phyloP scores from a whole-genome alignment of 371 early-diverging fungal genomes.

The Apophysomyces variabilis region DNA sequence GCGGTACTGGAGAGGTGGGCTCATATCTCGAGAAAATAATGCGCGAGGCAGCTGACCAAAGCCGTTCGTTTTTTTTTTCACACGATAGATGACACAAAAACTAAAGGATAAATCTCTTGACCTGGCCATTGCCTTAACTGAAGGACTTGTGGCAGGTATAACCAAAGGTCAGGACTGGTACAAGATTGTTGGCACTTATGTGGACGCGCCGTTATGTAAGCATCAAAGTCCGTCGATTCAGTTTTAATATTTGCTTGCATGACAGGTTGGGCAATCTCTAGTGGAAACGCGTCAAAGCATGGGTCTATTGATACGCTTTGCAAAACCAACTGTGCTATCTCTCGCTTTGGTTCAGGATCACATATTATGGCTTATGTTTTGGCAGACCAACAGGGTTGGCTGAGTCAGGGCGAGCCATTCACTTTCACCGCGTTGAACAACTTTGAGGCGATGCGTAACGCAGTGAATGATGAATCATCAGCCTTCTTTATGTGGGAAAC shows the following conservation, averaged over 20 bases:
- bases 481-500: constrained; percentile 91
- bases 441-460: constrained; percentile 75
- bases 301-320: constrained; percentile 61
- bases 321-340: constrained; percentile 71
- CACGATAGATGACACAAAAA: constrained; percentile 74
- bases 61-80: background rate
- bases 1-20: constrained; percentile 71
- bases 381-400: constrained; percentile 75
- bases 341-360: constrained; percentile 81
- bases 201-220: constrained; percentile 75
- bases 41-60: too few species aligned
- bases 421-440: constrained; percentile 70
- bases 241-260: background rate
- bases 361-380: constrained; percentile 86
- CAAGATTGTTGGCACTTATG: constrained; percentile 79
- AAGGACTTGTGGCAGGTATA: constrained; percentile 81
- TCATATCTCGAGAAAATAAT: too few species aligned
- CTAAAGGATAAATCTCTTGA: constrained; percentile 74
- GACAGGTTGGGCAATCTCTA: constrained; percentile 74
- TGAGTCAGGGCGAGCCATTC: constrained; percentile 47
- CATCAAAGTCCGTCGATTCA: background rate
- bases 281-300: constrained; percentile 55
- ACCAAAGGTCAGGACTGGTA: constrained; percentile 63
- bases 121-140: constrained; percentile 84
- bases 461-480: constrained; percentile 59